A percentile compares a stretch with the other conserved stretches of the same genome.
phyloP scores from a whole-genome alignment of 768 basidiomycete genomes.

The Tulasnella sp. region DNA sequence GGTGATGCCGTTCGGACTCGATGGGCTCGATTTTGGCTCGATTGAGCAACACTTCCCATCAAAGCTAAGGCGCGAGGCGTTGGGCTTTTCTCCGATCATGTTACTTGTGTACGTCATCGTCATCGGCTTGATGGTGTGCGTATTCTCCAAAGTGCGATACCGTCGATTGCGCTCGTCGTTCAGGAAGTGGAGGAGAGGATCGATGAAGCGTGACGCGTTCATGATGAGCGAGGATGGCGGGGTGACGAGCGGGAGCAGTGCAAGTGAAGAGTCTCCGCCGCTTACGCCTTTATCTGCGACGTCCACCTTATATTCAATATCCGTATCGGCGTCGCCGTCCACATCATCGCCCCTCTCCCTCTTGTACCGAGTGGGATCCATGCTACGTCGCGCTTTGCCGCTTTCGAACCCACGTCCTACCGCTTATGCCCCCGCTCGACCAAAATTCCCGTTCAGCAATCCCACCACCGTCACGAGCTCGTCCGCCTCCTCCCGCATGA shows the following conservation, averaged over 20 bases:
- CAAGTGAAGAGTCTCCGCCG: not conserved
- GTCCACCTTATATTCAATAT: constrained; percentile 4
- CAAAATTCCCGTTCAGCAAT: not conserved
- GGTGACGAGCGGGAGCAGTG: constrained; percentile 10
- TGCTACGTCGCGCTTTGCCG: not conserved
- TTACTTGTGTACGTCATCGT: constrained; percentile 32
- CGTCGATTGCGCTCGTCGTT: constrained; percentile 34
- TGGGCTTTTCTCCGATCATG: constrained; percentile 18
- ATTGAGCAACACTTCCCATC: constrained; percentile 57
- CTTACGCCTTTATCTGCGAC: not conserved
- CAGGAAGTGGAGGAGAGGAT: constrained; percentile 36
- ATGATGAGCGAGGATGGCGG: constrained; percentile 10
- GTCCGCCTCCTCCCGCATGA: not conserved
- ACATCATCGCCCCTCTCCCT: not conserved
- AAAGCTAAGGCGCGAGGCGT: constrained; percentile 40
- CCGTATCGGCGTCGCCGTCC: constrained; percentile 5
- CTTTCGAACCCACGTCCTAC: not conserved
- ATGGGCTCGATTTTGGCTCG: constrained; percentile 50
- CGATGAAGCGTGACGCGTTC: constrained; percentile 21
- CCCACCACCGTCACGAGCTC: not conserved
- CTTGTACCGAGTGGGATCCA: not conserved
- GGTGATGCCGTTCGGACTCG: constrained; percentile 33
- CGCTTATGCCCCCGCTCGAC: not conserved
- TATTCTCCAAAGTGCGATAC: constrained; percentile 49
- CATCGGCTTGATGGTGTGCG: constrained; percentile 33